Evolutionary conservation across 2,329 filamentous ascomycete species (phyloP).

Genomic region (Chrysoporthe deuterocubensis): DNA sequence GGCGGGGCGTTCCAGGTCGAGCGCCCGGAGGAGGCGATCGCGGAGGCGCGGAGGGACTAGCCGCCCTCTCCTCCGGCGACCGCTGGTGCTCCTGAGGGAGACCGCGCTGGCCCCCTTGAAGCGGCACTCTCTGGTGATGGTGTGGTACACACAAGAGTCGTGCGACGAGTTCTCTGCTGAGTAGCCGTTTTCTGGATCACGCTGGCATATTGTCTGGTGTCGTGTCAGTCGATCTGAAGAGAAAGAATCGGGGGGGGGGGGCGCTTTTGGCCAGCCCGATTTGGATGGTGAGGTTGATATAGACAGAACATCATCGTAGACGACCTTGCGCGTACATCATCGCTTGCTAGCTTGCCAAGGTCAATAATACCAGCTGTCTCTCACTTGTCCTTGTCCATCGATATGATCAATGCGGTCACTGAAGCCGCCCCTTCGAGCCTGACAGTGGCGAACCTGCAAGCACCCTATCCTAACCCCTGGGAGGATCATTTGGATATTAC

Average conservation of each 20-base stretch:
- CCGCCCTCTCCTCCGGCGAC: not conserved
- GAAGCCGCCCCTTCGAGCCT: no score
- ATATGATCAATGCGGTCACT: no score
- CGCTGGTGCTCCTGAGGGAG: not conserved
- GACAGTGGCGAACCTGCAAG: no score
- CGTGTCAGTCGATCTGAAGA: not conserved
- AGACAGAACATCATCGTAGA: not conserved
- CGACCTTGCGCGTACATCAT: not conserved
- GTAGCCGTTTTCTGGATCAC: not conserved
- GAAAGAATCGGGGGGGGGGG: no score
- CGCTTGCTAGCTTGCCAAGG: not conserved
- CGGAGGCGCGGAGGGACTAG: constrained; percentile 32
- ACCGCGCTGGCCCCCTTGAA: not conserved
- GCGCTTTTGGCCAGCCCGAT: no score
- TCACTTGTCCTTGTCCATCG: no score
- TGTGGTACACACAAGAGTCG: not conserved
- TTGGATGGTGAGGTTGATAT: not conserved
- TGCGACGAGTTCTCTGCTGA: no score
- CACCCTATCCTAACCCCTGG: no score
- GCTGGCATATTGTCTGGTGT: not conserved
- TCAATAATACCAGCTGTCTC: no score
- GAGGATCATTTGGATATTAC: no score
- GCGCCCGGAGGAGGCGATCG: constrained; percentile 33
- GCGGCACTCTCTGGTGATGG: not conserved
- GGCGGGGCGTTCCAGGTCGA: constrained; percentile 71